Percentiles rank a stretch among this genome's conserved stretches.
These are phyloP conservation scores for Brettanomyces anomalus DNA, from an alignment of 805 yeast genomes.

Conservation along the genomic window DNA sequence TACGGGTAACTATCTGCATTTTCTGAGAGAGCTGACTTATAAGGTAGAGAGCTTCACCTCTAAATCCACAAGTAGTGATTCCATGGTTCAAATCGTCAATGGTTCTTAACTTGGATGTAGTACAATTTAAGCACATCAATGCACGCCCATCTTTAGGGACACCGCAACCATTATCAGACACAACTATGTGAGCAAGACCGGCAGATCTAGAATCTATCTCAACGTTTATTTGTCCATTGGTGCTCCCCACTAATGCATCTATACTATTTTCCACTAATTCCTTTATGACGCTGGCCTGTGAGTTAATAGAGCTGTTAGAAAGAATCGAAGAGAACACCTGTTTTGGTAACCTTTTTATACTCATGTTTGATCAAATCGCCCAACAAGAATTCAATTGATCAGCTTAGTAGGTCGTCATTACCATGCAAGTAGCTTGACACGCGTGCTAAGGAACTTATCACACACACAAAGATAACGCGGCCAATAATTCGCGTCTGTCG, in stretches of 20 bases:
- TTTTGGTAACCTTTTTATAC: slow-evolving; percentile 16
- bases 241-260: slow-evolving; percentile 21
- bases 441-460: too few species aligned
- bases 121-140: slow-evolving; percentile 27
- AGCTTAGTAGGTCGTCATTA: too few species aligned
- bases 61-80: slow-evolving; percentile 33
- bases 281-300: slow-evolving; percentile 29
- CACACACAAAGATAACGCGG: too few species aligned
- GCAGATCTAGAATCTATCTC: slow-evolving; percentile 31
- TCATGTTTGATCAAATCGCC: slow-evolving; percentile 5
- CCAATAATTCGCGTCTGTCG: too few species aligned
- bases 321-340: slow-evolving; percentile 14
- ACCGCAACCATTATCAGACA: slow-evolving; percentile 35
- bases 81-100: slow-evolving; percentile 23
- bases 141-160: slow-evolving; percentile 22
- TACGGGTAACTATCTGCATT: slow-evolving; percentile 24
- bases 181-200: slow-evolving; percentile 23
- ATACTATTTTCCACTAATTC: slow-evolving; percentile 34
- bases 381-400: not conserved
- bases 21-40: slow-evolving; percentile 25
- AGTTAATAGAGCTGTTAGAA: slow-evolving; percentile 25
- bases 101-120: slow-evolving; percentile 33
- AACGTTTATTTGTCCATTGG: slow-evolving; percentile 21
- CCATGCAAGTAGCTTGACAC: too few species aligned
- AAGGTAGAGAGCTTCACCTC: slow-evolving; percentile 41